Base-by-base conservation (phyloP, 331 rosid species). In the Erythrophleum ivorense region DNA sequence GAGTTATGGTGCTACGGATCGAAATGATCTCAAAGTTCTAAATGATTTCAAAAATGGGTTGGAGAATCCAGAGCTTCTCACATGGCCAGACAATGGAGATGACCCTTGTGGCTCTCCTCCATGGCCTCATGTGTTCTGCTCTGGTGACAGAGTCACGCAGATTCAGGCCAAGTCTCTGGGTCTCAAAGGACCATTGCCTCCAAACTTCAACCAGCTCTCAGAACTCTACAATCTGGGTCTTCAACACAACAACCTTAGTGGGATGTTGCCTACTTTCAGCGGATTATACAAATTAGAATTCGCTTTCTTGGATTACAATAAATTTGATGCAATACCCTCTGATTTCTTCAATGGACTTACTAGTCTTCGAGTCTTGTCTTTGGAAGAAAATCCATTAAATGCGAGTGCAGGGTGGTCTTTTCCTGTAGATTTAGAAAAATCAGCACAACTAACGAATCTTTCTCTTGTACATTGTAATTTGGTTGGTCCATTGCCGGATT, bases 81-180 rank as follows among this genome's bases (percentile, higher is more conserved):
- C 84, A 46, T 94, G 98, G 98, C 98, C 95, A n/a, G 87, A 62
- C 0, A 64, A 91, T 43, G 93, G 92, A 15, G 82, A 75, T 77
- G 94, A 94, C 85, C 98, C 98, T 7, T 92, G 97, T 73, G 97
- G 98, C 34, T 81, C 86, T 78, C 94, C 94, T 65, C 79, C 81
- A 65, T 94, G 98, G 98, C 92, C 90, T 78, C 85, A 82, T 80
- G 88, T 94, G 70, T 88, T 63, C 83, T 92, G 98, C 55, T 68
- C 72, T 49, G 92, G 90, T 71, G 87, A 84, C 33, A 91, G 92
- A 81, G 90, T 94, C 34, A 50, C 89, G 16, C 95, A 94, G 86
- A 89, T 94, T 89, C 92, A 94, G 82, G 95, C 89, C 67, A 88
- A 85, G 89, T 84, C 86, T 75, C 70, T 94, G 67, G 93, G 94